Percentiles rank a stretch among this genome's conserved stretches.
phyloP scores from a whole-genome alignment of 108 stramenopile genomes.

The Stephanodiscus minutulus region DNA sequence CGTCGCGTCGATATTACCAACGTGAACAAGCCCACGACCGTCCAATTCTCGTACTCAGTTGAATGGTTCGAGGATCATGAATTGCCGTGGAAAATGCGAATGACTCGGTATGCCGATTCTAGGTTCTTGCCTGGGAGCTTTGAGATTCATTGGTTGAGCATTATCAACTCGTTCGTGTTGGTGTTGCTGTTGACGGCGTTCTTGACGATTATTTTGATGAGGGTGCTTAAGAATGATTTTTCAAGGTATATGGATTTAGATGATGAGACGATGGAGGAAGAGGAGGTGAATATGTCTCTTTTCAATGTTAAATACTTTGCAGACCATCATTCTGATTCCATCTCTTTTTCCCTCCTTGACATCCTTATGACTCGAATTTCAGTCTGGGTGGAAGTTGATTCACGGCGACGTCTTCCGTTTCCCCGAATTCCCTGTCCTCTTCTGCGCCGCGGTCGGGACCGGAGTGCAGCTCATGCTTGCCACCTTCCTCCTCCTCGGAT shows the following conservation, averaged over 20 bases:
- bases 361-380: conserved; percentile 1
- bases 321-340: not conserved
- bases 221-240: conserved; percentile 97
- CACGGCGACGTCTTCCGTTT: conserved; percentile 96
- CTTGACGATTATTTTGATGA: conserved; percentile 93
- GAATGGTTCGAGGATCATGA: conserved; percentile 85
- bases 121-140: conserved; percentile 86
- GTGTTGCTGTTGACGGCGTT: conserved; percentile 96
- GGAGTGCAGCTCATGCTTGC: conserved; percentile 88
- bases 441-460: conserved; percentile 90
- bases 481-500: conserved; percentile 77
- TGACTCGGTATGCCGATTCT: conserved; percentile 87
- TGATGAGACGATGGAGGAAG: conserved; percentile 91
- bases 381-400: conserved; percentile 98
- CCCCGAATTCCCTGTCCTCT: conserved; percentile 78
- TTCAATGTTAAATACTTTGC: not conserved
- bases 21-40: conserved; percentile 58
- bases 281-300: conserved; percentile 73
- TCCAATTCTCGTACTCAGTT: conserved; percentile 94
- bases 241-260: conserved; percentile 95
- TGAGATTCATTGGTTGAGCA: conserved; percentile 98
- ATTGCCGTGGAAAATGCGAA: conserved; percentile 81
- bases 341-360: conserved; percentile 8
- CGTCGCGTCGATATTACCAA: conserved; percentile 93
- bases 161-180: conserved; percentile 97